phyloP scores from a whole-genome alignment of 2,329 filamentous ascomycete species.

The Eurotiales sp. region DNA sequence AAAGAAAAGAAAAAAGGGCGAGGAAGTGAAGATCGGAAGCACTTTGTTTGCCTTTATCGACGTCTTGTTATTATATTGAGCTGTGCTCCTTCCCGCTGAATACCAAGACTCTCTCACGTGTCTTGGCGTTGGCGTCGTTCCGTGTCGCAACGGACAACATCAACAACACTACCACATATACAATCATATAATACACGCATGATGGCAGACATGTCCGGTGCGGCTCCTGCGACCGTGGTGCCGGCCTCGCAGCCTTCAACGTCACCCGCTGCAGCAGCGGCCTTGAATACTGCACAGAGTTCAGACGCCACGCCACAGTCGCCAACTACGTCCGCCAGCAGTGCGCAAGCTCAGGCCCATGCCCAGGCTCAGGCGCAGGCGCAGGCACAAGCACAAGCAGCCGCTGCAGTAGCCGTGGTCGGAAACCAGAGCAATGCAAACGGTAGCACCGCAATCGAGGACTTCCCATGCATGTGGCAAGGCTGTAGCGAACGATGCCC shows the following conservation, averaged over 20 bases:
- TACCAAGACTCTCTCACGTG: slow-evolving; percentile 25
- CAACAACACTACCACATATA: too few relatives aligned
- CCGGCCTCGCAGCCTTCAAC: slow-evolving; percentile 2
- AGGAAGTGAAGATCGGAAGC: too few relatives aligned
- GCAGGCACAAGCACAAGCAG: slow-evolving; percentile 25
- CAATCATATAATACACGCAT: too few relatives aligned
- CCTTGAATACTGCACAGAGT: slow-evolving; percentile 1
- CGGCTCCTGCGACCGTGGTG: slow-evolving; percentile 4
- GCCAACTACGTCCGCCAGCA: slow-evolving; percentile 4
- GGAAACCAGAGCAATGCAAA: slow-evolving; percentile 23
- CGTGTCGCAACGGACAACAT: slow-evolving; percentile 22
- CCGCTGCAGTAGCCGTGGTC: slow-evolving; percentile 36
- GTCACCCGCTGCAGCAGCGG: slow-evolving; percentile 6
- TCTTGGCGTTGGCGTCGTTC: slow-evolving; percentile 8
- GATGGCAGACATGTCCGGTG: slow-evolving; percentile 15
- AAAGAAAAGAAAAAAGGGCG: not conserved
- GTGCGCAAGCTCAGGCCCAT: slow-evolving; percentile 16
- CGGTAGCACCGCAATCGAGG: slow-evolving; percentile 29
- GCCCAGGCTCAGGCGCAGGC: slow-evolving; percentile 13
- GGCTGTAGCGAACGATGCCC: slow-evolving; percentile 58
- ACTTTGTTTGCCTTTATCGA: not conserved
- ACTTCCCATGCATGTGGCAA: slow-evolving; percentile 57
- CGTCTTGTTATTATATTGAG: slow-evolving; percentile 14
- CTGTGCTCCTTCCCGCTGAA: slow-evolving; percentile 14
- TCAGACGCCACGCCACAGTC: slow-evolving; percentile 13